A percentile compares a stretch with the other conserved stretches of the same genome.
These are phyloP conservation scores for Colletotrichum sp. DNA, from an alignment of 2,329 filamentous ascomycete species.

Conservation along the genomic window DNA sequence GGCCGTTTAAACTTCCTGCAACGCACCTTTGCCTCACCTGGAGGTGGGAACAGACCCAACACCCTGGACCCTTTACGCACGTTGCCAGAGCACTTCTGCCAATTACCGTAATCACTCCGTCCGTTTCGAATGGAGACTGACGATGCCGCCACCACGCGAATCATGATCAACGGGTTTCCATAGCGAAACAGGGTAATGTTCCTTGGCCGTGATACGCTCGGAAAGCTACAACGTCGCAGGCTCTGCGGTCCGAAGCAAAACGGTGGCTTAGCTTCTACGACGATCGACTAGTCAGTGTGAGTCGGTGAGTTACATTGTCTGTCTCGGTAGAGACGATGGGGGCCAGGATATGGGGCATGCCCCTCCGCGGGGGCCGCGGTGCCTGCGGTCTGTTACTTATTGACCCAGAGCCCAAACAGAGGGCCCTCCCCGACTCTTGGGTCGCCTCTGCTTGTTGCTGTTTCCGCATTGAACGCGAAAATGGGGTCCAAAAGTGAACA, in stretches of 20 bases:
- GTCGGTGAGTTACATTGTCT: neutral
- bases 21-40: neutral
- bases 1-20: neutral
- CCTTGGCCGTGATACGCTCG: neutral
- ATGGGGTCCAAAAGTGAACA: slow-evolving; percentile 5
- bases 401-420: neutral
- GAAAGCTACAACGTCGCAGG: neutral
- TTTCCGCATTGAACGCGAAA: neutral
- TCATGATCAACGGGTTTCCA: neutral
- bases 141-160: neutral
- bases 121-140: neutral
- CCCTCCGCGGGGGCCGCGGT: neutral
- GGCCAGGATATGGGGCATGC: neutral
- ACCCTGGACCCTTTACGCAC: neutral
- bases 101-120: neutral
- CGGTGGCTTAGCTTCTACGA: neutral
- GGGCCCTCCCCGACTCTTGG: neutral
- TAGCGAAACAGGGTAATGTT: neutral
- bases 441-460: neutral
- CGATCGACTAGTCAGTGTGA: neutral
- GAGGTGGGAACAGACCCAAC: neutral
- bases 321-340: neutral
- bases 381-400: neutral
- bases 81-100: neutral
- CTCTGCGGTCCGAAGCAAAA: neutral